A percentile compares a stretch with the other conserved stretches of the same genome.
Conservation (phyloP, 2,329 filamentous ascomycete genomes). For the Dryadomyces quercivorus region DNA sequence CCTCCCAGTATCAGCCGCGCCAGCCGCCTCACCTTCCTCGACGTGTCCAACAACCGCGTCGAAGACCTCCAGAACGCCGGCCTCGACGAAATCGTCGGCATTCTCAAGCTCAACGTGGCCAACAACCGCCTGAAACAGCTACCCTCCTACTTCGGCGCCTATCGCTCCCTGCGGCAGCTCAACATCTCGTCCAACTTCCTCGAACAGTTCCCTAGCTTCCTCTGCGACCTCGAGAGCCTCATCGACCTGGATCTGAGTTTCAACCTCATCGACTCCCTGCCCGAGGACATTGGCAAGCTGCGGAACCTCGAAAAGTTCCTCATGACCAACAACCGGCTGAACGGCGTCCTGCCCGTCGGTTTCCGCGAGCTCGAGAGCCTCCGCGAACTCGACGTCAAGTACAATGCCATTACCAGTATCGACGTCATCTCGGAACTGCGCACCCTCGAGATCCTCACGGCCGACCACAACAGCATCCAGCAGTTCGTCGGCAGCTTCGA, state of each 20-base stretch:
- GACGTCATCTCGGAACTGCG: conserved; percentile 77
- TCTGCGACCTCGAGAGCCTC: conserved; percentile 70
- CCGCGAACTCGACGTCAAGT: conserved; percentile 87
- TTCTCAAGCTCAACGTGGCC: conserved; percentile 83
- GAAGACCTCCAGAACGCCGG: conserved; percentile 80
- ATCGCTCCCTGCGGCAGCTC: conserved; percentile 65
- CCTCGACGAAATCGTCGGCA: conserved; percentile 58
- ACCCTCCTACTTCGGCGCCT: conserved; percentile 72
- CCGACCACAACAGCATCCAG: conserved; percentile 87
- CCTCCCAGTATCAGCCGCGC: conserved; percentile 77
- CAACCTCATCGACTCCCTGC: conserved; percentile 72
- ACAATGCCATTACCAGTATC: conserved; percentile 81
- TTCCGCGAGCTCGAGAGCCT: conserved; percentile 66
- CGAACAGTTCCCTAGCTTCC: conserved; percentile 69
- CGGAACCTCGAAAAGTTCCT: conserved; percentile 76
- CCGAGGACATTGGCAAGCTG: conserved; percentile 65
- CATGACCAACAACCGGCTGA: conserved; percentile 88
- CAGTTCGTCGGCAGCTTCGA: conserved; percentile 84
- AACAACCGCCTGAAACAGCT: conserved; percentile 80
- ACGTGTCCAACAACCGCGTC: conserved; percentile 88
- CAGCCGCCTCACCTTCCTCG: conserved; percentile 70
- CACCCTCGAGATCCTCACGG: conserved; percentile 73
- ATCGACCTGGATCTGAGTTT: conserved; percentile 95
- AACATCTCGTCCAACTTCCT: conserved; percentile 93
- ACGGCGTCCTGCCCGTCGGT: conserved; percentile 58